Conservation (phyloP, 2,329 filamentous ascomycete genomes). For the Gaeumannomyces tritici region DNA sequence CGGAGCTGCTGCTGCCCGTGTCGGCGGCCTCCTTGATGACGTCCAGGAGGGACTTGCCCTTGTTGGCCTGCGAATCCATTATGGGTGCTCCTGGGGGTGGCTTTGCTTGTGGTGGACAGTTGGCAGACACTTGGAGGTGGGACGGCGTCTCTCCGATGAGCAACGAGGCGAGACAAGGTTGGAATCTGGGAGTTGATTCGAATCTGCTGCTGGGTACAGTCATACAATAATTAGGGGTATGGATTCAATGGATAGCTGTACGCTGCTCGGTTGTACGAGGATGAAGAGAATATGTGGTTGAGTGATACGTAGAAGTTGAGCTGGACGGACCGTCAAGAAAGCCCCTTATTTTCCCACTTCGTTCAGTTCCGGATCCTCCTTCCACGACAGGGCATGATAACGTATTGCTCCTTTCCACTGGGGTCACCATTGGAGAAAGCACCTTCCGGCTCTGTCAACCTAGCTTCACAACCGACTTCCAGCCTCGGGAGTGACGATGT, state of each 20-base stretch:
- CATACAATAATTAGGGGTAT: background rate
- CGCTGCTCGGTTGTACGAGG: too few species aligned
- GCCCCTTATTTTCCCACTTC: background rate
- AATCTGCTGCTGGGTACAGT: background rate
- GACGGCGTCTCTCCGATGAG: background rate
- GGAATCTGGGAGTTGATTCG: background rate
- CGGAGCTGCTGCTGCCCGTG: background rate
- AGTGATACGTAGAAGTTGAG: too few species aligned
- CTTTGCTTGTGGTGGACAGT: too few species aligned
- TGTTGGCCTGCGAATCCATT: background rate
- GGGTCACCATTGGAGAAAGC: too few species aligned
- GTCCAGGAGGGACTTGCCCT: background rate
- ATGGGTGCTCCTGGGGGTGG: background rate
- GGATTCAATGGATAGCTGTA: background rate
- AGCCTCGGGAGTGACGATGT: too few species aligned
- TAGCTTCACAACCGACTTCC: too few species aligned
- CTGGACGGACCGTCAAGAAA: background rate
- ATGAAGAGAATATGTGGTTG: too few species aligned
- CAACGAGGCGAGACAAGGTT: background rate
- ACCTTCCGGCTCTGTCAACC: too few species aligned
- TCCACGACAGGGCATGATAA: too few species aligned
- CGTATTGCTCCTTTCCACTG: too few species aligned
- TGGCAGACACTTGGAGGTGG: background rate
- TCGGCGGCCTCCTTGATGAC: background rate
- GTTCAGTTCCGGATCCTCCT: background rate